Percentiles rank a stretch among this genome's conserved stretches.
phyloP scores from a whole-genome alignment of 208 protist genomes.

The Endotrypanum monterogeii region DNA sequence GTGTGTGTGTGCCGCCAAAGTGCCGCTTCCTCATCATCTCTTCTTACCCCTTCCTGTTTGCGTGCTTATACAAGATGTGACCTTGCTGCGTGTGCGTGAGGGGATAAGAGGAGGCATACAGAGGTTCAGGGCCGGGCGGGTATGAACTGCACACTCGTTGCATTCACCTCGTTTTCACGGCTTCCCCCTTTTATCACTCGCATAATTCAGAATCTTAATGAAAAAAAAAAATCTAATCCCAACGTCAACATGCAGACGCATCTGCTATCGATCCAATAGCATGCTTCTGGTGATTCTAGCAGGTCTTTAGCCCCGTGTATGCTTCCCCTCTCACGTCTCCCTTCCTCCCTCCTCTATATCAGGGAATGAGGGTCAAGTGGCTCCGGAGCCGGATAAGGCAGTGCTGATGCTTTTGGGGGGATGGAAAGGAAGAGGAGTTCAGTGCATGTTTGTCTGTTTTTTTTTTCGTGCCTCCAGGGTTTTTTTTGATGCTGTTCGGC shows the following conservation, averaged over 20 bases:
- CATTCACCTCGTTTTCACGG: not conserved
- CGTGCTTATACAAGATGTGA: not conserved
- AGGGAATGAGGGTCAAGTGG: not conserved
- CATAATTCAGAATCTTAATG: not conserved
- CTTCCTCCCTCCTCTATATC: not conserved
- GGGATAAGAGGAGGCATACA: not conserved
- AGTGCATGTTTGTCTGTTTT: not conserved
- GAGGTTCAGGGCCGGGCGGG: not conserved
- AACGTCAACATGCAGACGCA: too few relatives aligned
- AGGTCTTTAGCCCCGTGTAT: not conserved
- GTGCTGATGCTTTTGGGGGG: not conserved
- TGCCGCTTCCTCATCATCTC: not conserved
- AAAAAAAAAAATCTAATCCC: too few relatives aligned
- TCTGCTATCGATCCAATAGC: not conserved
- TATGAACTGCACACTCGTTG: not conserved
- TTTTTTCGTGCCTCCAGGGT: not conserved
- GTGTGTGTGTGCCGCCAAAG: not conserved
- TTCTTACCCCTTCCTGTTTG: not conserved
- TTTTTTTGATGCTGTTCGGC: not conserved
- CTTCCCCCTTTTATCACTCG: not conserved
- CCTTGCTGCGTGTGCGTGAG: not conserved
- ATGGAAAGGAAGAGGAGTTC: too few relatives aligned
- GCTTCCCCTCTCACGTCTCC: too few relatives aligned
- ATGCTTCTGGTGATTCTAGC: not conserved
- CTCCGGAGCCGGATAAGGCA: not conserved